A percentile compares a stretch with the other conserved stretches of the same genome.
Conservation (phyloP, 2,329 filamentous ascomycete genomes). For the Nigrospora oryzae region DNA sequence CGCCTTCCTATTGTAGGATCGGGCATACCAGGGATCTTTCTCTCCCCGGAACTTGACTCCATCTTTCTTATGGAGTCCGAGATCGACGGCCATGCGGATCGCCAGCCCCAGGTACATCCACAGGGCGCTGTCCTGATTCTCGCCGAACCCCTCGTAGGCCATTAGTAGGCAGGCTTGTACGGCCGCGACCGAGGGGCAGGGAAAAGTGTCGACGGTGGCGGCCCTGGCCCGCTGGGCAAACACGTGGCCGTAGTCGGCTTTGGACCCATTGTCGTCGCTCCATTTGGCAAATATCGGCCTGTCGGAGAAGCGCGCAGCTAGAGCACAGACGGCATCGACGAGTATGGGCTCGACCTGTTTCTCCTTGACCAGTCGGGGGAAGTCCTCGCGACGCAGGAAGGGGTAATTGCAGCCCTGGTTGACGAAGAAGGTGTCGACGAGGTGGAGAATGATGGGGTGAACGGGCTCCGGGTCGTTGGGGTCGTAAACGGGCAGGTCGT, state of each 20-base stretch:
- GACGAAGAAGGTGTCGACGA: slow-evolving; percentile 73
- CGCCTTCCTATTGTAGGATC: slow-evolving; percentile 30
- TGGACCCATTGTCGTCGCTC: slow-evolving; percentile 36
- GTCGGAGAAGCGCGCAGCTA: slow-evolving; percentile 74
- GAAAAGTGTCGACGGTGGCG: slow-evolving; percentile 75
- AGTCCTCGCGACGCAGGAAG: slow-evolving; percentile 66
- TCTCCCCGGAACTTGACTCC: slow-evolving; percentile 57
- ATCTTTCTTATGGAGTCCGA: slow-evolving; percentile 75
- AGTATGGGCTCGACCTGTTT: slow-evolving; percentile 78
- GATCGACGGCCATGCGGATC: slow-evolving; percentile 73
- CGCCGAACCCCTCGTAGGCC: slow-evolving; percentile 84
- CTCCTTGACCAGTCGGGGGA: slow-evolving; percentile 67
- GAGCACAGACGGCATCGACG: slow-evolving; percentile 76
- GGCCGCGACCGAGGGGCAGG: slow-evolving; percentile 73
- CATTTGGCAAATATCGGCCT: slow-evolving; percentile 42
- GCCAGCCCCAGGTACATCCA: slow-evolving; percentile 92
- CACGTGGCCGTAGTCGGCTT: slow-evolving; percentile 64
- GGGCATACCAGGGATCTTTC: slow-evolving; percentile 39
- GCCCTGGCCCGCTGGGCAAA: slow-evolving; percentile 78
- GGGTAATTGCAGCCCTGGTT: slow-evolving; percentile 82
- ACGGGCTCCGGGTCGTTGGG: slow-evolving; percentile 61
- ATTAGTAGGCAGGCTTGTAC: slow-evolving; percentile 78
- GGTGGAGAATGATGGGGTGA: slow-evolving; percentile 64
- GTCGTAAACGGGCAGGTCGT: slow-evolving; percentile 68
- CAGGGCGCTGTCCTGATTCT: slow-evolving; percentile 77